Base-by-base conservation (phyloP, 257 asterid species). In the Parsonsia alboflavescens region DNA sequence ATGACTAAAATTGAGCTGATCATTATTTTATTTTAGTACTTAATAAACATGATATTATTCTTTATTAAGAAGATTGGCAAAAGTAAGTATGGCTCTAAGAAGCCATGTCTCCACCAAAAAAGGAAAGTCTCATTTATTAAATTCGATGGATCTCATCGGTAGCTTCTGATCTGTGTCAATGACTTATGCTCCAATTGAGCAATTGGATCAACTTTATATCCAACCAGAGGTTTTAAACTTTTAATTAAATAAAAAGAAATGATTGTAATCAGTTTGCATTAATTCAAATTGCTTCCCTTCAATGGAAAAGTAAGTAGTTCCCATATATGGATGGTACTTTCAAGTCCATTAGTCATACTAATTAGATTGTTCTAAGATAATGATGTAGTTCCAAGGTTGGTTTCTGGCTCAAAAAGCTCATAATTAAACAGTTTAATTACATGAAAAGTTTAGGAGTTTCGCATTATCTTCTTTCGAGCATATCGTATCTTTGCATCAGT, bases 11-110 rank as follows among this genome's bases (percentile, higher is more conserved):
- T 26, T 49, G 28, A 28, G 62, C 45, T 30, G 30, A 71, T 53
- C 28, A 42, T 42, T 3, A 74, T 54, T 59, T 24, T 50, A 36
- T 42, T 65, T 65, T 39, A 39, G 50, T 39, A n/a, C n/a, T n/a
- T n/a, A 64, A 64, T 64, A 26, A 68, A 63, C 62, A 65, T 68
- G 71, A 76, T 58, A 68, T 76, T 69, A 21, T 69, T 30, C 24
- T 76, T 57, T 59, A 76, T 44, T 26, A 39, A 44, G 69, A 44
- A 4, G 62, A 22, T 73, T 36, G 54, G 8, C 12, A 10, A 56
- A 75, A 52, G 57, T 19, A 19, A 50, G 72, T 39, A 36, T 52
- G 72, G 41, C 24, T 57, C 42, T 22, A 15, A 28, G 59, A 59
- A 39, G 39, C 49, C 57, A 13, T 63, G 64, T 63, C 63, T 63